Conservation (phyloP, 306 rosid species). For the Canavalia gladiata region DNA sequence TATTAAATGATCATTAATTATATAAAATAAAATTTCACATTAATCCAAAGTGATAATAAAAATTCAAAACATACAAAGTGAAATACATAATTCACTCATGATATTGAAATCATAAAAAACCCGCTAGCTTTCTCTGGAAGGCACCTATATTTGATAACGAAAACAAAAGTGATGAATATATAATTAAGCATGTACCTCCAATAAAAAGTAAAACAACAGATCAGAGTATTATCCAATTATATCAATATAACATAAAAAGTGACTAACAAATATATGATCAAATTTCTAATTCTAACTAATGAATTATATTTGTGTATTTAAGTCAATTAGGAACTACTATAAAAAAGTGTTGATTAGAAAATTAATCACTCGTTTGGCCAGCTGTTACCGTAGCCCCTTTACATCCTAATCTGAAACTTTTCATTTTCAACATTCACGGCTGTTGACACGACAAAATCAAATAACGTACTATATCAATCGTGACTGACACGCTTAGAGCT, state of each 20-base stretch:
- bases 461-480: no score
- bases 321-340: neutral
- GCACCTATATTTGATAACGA: no score
- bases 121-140: no score
- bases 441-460: neutral
- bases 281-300: neutral
- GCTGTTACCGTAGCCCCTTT: neutral
- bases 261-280: neutral
- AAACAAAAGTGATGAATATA: no score
- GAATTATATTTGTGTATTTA: neutral
- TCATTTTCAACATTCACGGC: conserved; percentile 1
- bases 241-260: neutral
- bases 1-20: no score
- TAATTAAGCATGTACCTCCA: no score
- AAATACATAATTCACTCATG: no score
- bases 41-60: no score
- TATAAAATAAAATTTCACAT: no score
- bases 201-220: neutral
- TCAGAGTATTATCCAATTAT: neutral
- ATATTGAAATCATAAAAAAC: no score
- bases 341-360: no score
- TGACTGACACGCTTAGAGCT: neutral
- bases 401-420: neutral
- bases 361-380: neutral
- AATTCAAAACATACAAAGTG: no score